A percentile compares a stretch with the other conserved stretches of the same genome.
These are phyloP conservation scores for Xylaria sp. DNA, from an alignment of 2,329 filamentous ascomycete species.

Conservation along the genomic window DNA sequence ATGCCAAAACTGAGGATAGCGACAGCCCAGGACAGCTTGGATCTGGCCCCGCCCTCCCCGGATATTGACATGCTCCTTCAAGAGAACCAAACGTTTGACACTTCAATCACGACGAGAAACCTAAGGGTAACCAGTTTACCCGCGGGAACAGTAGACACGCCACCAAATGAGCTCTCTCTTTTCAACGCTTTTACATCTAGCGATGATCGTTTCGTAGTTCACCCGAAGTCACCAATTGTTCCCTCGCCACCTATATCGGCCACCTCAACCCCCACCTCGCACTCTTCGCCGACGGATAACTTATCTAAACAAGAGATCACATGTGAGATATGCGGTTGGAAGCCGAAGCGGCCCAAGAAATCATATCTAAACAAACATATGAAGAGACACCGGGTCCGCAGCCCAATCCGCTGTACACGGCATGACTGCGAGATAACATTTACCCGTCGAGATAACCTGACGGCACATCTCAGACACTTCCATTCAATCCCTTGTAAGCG, in stretches of 20 bases:
- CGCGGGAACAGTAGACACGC: background rate
- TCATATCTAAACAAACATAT: conserved; percentile 27
- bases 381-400: background rate
- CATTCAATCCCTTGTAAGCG: conserved; percentile 4
- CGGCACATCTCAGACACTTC: background rate
- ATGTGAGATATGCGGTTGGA: background rate
- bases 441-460: conserved; percentile 28
- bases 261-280: background rate
- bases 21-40: background rate
- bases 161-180: too few relatives aligned
- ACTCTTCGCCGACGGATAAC: background rate
- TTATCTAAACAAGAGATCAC: background rate
- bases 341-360: background rate
- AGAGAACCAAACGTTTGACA: background rate
- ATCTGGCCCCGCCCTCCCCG: background rate
- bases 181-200: background rate
- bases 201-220: background rate
- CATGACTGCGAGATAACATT: conserved; percentile 1
- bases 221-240: background rate
- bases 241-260: background rate
- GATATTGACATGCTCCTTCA: background rate
- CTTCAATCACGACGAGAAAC: background rate
- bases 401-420: background rate
- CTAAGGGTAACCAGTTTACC: background rate
- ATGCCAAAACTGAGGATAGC: conserved; percentile 11